Evolutionary conservation across 164 flowering plant species (phyloP).

Genomic region (Chimonanthus praecox): DNA sequence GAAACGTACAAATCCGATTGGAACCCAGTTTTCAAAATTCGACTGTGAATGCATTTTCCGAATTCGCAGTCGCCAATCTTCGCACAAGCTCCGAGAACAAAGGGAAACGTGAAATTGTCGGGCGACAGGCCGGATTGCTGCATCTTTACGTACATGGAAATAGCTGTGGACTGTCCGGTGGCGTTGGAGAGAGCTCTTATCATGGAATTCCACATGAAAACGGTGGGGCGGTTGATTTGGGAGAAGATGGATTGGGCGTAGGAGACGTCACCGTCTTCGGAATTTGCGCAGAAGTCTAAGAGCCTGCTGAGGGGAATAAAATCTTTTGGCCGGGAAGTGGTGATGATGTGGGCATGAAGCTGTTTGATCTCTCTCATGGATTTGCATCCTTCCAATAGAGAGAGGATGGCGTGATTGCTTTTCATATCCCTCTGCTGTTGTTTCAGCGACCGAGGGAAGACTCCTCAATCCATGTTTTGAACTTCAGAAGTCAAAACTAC

Average conservation of each 20-base stretch:
- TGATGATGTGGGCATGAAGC: constrained; percentile 20
- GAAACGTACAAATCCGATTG: constrained; percentile 22
- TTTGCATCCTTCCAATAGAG: constrained; percentile 16
- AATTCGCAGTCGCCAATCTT: not conserved
- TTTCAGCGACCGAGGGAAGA: too few relatives aligned
- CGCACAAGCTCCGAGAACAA: constrained; percentile 23
- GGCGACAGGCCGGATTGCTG: constrained; percentile 20
- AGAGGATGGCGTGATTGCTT: constrained; percentile 8
- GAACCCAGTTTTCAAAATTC: constrained; percentile 21
- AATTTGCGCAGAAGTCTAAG: constrained; percentile 18
- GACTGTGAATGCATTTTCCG: constrained; percentile 24
- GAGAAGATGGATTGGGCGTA: constrained; percentile 21
- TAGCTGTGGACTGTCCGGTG: constrained; percentile 6
- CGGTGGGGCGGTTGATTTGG: constrained; percentile 14
- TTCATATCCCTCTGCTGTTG: not conserved
- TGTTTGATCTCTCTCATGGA: constrained; percentile 21
- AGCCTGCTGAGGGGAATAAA: constrained; percentile 19
- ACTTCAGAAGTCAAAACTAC: too few relatives aligned
- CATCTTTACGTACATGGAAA: constrained; percentile 22
- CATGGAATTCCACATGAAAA: constrained; percentile 29
- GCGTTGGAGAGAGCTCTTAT: constrained; percentile 17
- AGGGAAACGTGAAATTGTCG: constrained; percentile 27
- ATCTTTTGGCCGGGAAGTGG: constrained; percentile 12
- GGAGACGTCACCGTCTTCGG: constrained; percentile 10
- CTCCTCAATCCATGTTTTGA: too few relatives aligned